Percentiles rank a stretch among this genome's conserved stretches.
Conservation (phyloP, 202 grass and related monocot species). For the Carex arenaria region DNA sequence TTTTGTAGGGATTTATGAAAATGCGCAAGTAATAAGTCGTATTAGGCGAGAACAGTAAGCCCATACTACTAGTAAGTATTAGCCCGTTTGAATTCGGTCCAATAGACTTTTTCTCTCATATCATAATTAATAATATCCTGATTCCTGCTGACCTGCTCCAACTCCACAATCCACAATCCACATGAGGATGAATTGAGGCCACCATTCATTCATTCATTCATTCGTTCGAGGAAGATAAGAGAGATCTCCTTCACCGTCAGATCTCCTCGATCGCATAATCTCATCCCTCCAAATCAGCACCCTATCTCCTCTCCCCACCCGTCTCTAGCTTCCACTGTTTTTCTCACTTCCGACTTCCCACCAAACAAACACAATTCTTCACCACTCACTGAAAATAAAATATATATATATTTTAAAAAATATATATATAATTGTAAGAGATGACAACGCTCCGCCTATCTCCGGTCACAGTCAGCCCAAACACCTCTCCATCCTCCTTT, state of each 20-base stretch:
- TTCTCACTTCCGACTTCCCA: neutral
- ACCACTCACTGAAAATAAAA: slow-evolving; percentile 15
- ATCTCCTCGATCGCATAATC: slow-evolving; percentile 12
- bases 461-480: slow-evolving; percentile 46
- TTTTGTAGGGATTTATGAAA: no score
- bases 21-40: no score
- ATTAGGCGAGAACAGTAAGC: no score
- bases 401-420: no score
- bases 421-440: no score
- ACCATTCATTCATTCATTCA: slow-evolving; percentile 55
- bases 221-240: no score
- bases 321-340: neutral
- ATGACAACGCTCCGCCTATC: slow-evolving; percentile 79
- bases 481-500: slow-evolving; percentile 18
- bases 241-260: slow-evolving; percentile 25
- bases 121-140: no score
- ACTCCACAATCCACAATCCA: neutral
- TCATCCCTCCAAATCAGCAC: slow-evolving; percentile 23
- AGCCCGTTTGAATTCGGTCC: no score
- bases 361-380: slow-evolving; percentile 16
- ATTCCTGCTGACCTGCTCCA: no score
- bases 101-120: no score
- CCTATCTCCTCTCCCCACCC: neutral
- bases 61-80: no score
- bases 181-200: neutral